These are phyloP conservation scores for Chrysophaeum taylorii DNA, from an alignment of 352 stramenopile species.

Conservation along the genomic window DNA sequence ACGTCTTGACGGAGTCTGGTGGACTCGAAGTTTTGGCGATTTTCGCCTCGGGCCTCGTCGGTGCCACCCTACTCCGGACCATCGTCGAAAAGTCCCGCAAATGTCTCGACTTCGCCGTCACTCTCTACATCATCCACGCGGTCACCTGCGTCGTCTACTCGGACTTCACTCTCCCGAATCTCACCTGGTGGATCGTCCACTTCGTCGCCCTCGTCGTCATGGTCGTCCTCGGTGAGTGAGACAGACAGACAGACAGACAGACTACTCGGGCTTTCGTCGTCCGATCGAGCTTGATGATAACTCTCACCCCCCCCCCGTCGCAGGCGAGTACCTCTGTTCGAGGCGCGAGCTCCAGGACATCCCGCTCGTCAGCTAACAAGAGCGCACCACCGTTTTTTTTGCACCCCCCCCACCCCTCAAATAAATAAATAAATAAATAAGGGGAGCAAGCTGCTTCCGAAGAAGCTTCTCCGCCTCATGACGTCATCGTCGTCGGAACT, in stretches of 20 bases:
- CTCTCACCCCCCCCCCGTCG: too few species aligned
- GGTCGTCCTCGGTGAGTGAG: neutral
- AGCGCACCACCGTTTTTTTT: too few species aligned
- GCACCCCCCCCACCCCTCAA: too few species aligned
- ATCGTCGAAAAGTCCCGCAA: conserved; percentile 6
- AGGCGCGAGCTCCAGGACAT: neutral
- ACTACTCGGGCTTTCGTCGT: too few species aligned
- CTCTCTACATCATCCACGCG: neutral
- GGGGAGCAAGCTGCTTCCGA: too few species aligned
- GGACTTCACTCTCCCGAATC: neutral
- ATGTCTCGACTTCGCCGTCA: conserved; percentile 7
- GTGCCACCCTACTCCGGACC: neutral
- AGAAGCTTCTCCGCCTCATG: too few species aligned
- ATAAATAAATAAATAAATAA: too few species aligned
- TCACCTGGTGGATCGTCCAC: conserved; percentile 1
- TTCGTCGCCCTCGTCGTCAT: neutral
- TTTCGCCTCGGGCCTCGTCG: neutral
- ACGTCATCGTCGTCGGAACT: too few species aligned
- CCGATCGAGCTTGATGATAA: too few species aligned
- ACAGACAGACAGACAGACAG: too few species aligned
- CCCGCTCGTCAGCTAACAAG: too few species aligned
- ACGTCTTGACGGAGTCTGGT: neutral
- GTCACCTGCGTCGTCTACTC: neutral
- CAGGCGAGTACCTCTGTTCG: conserved; percentile 8
- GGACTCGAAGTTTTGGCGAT: neutral